Evolutionary conservation across 78 protist species (phyloP).

Genomic region (Dictyostelium firmibasis): DNA sequence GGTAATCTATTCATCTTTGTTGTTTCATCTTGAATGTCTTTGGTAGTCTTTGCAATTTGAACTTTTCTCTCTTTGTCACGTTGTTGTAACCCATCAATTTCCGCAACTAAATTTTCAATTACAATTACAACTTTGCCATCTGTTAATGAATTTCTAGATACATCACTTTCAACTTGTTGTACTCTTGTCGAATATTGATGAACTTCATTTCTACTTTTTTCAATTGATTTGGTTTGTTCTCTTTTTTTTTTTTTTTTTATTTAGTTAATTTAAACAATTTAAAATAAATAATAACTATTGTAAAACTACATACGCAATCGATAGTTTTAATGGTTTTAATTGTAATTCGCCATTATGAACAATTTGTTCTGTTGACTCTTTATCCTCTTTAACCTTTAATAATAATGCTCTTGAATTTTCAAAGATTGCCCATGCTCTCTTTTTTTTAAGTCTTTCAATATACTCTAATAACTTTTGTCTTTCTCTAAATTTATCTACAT

Average conservation of each 20-base stretch:
- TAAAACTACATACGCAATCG: not conserved
- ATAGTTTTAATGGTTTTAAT: not conserved
- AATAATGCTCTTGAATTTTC: not conserved
- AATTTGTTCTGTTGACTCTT: not conserved
- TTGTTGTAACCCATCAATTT: not conserved
- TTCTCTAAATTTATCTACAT: slow-evolving; percentile 81
- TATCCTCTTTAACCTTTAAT: not conserved
- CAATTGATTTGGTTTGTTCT: not conserved
- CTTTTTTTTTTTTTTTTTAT: not conserved
- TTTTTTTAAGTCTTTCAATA: slow-evolving; percentile 31
- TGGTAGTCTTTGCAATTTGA: not conserved
- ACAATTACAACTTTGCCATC: not conserved
- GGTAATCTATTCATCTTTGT: not conserved
- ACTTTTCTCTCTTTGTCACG: not conserved
- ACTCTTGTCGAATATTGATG: not conserved
- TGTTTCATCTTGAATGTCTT: not conserved
- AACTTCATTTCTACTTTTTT: not conserved
- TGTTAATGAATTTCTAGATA: not conserved
- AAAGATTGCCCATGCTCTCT: slow-evolving; percentile 62
- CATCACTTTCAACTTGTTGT: not conserved
- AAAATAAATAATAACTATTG: not conserved
- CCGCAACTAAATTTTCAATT: not conserved
- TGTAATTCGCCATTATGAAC: not conserved
- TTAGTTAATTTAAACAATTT: too few species aligned
- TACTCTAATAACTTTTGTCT: slow-evolving; percentile 30